Evolutionary conservation across 169 alveolate genomes (phyloP).

Genomic region (Eimeria sp.): DNA sequence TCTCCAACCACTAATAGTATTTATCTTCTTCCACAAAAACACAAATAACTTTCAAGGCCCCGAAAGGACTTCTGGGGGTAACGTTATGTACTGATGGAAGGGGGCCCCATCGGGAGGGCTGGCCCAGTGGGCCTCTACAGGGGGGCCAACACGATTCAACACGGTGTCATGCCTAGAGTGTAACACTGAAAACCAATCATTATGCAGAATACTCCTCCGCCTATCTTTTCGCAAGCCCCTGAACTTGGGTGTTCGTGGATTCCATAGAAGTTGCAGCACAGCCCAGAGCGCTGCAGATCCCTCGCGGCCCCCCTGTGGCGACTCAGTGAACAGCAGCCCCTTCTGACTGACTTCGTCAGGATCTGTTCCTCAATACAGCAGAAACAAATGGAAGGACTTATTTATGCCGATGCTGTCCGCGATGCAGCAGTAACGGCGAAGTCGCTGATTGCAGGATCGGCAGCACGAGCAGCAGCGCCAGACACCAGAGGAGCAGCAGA

Average conservation of each 20-base stretch:
- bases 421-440: conserved; percentile 8
- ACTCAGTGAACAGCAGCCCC: not conserved
- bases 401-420: not conserved
- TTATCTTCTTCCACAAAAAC: no score
- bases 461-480: not conserved
- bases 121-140: conserved; percentile 4
- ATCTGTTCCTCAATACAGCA: not conserved
- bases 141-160: not conserved
- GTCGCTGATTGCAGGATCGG: not conserved
- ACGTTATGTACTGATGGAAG: no score
- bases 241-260: not conserved
- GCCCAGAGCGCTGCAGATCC: not conserved
- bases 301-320: no score
- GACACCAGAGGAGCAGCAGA: not conserved
- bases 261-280: not conserved
- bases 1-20: no score
- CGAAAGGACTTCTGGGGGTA: no score
- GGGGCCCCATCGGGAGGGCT: not conserved
- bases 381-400: not conserved
- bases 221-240: not conserved
- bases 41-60: no score
- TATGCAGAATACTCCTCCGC: not conserved
- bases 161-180: no score
- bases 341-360: not conserved
- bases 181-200: no score